Evolutionary conservation across 169 alveolate genomes (phyloP), one percentile per base, ranked within the genome.

Genomic region (Cryptosporidium meleagridis): DNA sequence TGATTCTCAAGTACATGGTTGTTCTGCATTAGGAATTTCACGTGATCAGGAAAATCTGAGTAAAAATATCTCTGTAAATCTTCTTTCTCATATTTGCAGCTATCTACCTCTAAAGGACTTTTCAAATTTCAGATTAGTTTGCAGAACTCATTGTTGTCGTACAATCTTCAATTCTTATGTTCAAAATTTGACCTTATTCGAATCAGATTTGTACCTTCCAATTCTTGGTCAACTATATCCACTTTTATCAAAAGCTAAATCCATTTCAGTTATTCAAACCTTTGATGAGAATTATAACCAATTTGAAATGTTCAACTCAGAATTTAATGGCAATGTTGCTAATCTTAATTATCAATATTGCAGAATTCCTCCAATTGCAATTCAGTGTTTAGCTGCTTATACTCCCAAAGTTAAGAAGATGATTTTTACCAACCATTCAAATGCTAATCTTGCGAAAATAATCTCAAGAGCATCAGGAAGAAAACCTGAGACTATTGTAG

Each of bases 381-480:
- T 80, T 39, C 89, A 80, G 53, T 80, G 80, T 65, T 44, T 80
- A 18, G 72, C 89, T 61, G 89, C 89, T 14, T 80, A 80, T 62
- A 80, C 89, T 9, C 89, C 72, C 21, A 80, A 65, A 61, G 89
- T 70, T 10, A 80, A 80, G 48, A 80, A 62, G 35, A 80, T 80
- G 89, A 80, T 58, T 2, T 80, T 80, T 62, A 41, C 65, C 14
- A 33, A 65, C 70, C 89, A 80, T 41, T 80, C 89, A 14, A 59
- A 45, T 80, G 89, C 89, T 26, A 80, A 80, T 35, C 59, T 80
- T 14, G 89, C 89, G 12, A 80, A 80, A 80, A 80, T 80, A 35
- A 67, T 62, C 29, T 80, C 89, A 16, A 80, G 89, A 65, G 89
- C 89, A 18, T 80, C 80, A 1, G 89, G 89, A 80, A 80, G 89